phyloP scores from a whole-genome alignment of 2,329 filamentous ascomycete species.

The Aspergillus sergii region DNA sequence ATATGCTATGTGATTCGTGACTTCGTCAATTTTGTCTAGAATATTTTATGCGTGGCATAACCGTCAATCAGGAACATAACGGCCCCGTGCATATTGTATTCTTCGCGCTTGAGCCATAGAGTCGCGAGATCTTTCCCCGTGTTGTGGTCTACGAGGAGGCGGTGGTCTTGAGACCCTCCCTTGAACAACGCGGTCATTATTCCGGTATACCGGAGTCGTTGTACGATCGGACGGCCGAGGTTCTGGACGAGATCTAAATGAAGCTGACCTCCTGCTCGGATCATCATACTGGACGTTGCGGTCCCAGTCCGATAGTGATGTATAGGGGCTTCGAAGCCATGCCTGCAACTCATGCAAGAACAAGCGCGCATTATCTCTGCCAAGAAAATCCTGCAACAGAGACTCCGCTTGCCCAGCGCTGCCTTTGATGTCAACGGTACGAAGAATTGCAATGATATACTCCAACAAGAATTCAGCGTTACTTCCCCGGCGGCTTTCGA shows the following conservation, averaged over 20 bases:
- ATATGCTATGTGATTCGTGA: conserved; percentile 7
- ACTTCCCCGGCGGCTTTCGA: conserved; percentile 55
- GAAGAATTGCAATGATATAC: conserved; percentile 81
- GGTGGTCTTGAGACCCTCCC: conserved; percentile 31
- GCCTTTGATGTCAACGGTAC: conserved; percentile 78
- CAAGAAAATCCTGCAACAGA: conserved; percentile 76
- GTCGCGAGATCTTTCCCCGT: conserved; percentile 18
- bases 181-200: conserved; percentile 18
- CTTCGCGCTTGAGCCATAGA: conserved; percentile 24
- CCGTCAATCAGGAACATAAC: conserved; percentile 37
- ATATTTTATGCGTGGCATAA: not conserved
- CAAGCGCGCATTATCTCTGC: conserved; percentile 69
- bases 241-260: conserved; percentile 3
- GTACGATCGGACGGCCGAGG: conserved; percentile 19
- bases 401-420: conserved; percentile 78
- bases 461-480: conserved; percentile 85
- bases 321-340: conserved; percentile 81
- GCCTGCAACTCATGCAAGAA: conserved; percentile 83
- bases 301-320: conserved; percentile 76
- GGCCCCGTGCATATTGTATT: conserved; percentile 32
- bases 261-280: not conserved
- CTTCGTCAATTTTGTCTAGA: not conserved
- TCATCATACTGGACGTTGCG: conserved; percentile 70
- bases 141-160: conserved; percentile 14
- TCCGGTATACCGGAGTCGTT: conserved; percentile 26